These are phyloP conservation scores for Tylopilus intermedius DNA, from an alignment of 768 basidiomycete genomes.

Conservation along the genomic window DNA sequence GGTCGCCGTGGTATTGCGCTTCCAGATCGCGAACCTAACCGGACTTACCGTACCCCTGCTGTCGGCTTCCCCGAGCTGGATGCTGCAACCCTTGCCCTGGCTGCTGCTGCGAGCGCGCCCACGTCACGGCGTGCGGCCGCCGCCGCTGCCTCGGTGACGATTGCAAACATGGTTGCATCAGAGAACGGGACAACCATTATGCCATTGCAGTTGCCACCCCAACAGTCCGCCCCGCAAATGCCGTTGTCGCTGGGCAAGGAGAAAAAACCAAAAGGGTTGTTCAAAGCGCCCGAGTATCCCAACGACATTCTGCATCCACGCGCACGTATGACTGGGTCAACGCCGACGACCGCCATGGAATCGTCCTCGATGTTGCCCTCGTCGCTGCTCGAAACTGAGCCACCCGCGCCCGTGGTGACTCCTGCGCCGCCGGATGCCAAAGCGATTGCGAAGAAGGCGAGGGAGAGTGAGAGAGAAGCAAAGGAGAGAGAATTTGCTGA, in stretches of 20 bases:
- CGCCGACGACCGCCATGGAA: conserved; percentile 65
- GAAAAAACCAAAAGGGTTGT: conserved; percentile 65
- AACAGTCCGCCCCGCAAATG: conserved; percentile 30
- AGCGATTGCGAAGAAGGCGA: conserved; percentile 53
- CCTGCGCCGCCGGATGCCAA: conserved; percentile 43
- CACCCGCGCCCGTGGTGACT: conserved; percentile 37
- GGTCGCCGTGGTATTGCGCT: conserved; percentile 74
- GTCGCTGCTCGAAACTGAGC: conserved; percentile 58
- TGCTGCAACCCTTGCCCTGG: conserved; percentile 62
- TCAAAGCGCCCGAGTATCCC: conserved; percentile 66
- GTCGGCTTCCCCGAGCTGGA: conserved; percentile 80
- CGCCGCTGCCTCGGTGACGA: conserved; percentile 75
- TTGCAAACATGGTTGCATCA: conserved; percentile 87
- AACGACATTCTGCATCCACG: conserved; percentile 52
- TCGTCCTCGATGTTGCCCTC: conserved; percentile 45
- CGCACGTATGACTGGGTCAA: conserved; percentile 56
- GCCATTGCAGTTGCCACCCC: conserved; percentile 40
- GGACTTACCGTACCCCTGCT: conserved; percentile 88
- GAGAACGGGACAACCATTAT: conserved; percentile 72
- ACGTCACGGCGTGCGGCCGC: conserved; percentile 81
- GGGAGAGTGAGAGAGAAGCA: conserved; percentile 75
- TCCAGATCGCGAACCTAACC: conserved; percentile 88
- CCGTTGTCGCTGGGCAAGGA: conserved; percentile 48
- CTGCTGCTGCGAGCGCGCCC: conserved; percentile 60
- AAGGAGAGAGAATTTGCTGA: conserved; percentile 81